Evolutionary conservation across 2,329 filamentous ascomycete genomes (phyloP).

Genomic region (Drechslera avenae): DNA sequence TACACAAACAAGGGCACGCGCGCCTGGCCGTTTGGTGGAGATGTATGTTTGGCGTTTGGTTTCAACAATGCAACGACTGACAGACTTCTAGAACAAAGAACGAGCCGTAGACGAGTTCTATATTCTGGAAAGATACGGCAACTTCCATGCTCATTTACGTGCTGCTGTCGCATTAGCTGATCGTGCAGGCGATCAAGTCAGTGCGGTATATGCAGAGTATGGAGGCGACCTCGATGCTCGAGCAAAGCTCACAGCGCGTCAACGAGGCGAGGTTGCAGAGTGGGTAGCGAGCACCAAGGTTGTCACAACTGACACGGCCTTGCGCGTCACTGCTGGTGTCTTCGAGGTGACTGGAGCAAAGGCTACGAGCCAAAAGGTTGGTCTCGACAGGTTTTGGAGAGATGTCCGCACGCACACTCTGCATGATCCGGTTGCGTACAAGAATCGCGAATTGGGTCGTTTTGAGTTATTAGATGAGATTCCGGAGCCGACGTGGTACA

Average conservation of each 20-base stretch:
- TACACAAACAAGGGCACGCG: conserved; percentile 65
- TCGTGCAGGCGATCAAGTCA: conserved; percentile 57
- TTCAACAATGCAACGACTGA: too few species aligned
- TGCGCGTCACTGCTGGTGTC: conserved; percentile 64
- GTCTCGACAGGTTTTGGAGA: conserved; percentile 69
- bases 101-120: conserved; percentile 67
- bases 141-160: conserved; percentile 65
- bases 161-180: conserved; percentile 65
- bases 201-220: conserved; percentile 55
- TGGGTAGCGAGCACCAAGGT: conserved; percentile 68
- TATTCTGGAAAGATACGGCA: conserved; percentile 67
- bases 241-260: conserved; percentile 54
- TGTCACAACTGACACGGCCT: conserved; percentile 63
- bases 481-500: conserved; percentile 67
- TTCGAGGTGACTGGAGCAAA: conserved; percentile 68
- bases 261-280: conserved; percentile 66
- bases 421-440: conserved; percentile 71
- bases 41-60: conserved; percentile 36
- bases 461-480: conserved; percentile 62
- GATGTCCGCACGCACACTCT: conserved; percentile 69
- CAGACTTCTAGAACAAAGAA: conserved; percentile 55
- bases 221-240: conserved; percentile 42
- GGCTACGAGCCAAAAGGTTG: conserved; percentile 63
- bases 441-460: conserved; percentile 66
- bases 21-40: conserved; percentile 68